A percentile compares a stretch with the other conserved stretches of the same genome.
Conservation (phyloP, 2,329 filamentous ascomycete genomes). For the Cladosporium velox region DNA sequence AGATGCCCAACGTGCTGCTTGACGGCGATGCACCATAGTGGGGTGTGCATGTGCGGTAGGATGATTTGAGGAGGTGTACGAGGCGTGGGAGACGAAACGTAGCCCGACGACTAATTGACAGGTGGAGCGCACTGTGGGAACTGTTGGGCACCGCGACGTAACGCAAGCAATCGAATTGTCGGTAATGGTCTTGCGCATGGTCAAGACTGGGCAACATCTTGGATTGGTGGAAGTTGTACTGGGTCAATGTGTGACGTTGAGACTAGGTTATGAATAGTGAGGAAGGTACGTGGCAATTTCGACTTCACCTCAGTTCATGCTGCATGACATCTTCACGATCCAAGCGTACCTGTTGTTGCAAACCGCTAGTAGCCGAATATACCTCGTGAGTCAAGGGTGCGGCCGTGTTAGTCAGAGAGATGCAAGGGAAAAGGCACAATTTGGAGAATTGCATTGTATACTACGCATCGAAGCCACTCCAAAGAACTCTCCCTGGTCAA, state of each 20-base stretch:
- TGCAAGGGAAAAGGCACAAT: neutral
- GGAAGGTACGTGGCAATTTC: neutral
- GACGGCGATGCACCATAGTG: constrained; percentile 3
- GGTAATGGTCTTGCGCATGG: constrained; percentile 6
- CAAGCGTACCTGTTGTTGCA: neutral
- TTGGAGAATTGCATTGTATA: neutral
- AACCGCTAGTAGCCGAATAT: neutral
- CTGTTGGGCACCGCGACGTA: neutral
- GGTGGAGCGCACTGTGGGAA: neutral
- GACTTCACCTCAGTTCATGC: neutral
- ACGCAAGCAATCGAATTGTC: neutral
- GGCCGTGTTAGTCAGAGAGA: neutral
- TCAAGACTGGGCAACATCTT: neutral
- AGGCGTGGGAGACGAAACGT: neutral
- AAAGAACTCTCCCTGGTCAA: neutral
- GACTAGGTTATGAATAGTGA: neutral
- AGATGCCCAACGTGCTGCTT: constrained; percentile 16
- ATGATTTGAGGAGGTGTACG: neutral
- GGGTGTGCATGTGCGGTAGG: neutral
- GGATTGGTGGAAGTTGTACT: constrained; percentile 6
- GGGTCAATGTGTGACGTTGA: constrained; percentile 1
- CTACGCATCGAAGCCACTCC: neutral
- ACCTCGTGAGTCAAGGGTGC: neutral
- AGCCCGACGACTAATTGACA: neutral
- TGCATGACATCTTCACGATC: neutral